Percentiles rank a stretch among this genome's conserved stretches.
Evolutionary conservation across 495 filamentous ascomycete species (phyloP).

Genomic region (Penicillium argentinense): DNA sequence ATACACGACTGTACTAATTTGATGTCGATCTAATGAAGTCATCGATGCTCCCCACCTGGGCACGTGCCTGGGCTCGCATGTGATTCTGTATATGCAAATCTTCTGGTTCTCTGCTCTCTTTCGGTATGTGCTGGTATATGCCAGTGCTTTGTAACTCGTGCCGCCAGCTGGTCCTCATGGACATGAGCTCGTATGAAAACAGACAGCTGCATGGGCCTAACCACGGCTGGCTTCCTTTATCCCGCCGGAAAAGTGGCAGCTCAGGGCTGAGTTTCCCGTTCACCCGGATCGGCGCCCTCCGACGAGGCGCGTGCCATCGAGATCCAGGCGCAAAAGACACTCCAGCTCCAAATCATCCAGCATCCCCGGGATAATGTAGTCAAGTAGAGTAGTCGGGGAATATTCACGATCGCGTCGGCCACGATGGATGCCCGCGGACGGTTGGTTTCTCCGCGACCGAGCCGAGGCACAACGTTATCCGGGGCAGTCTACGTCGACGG

Average conservation of each 20-base stretch:
- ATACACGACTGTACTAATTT: constrained; percentile 6
- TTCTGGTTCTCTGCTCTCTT: no score
- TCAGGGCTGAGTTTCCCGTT: constrained; percentile 23
- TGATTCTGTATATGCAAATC: background rate
- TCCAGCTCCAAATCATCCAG: background rate
- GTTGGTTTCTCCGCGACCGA: constrained; percentile 28
- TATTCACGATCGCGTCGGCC: no score
- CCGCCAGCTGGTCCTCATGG: no score
- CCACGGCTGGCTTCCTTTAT: constrained; percentile 10
- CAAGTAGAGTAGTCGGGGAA: no score
- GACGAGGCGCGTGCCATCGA: background rate
- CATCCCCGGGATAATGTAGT: no score
- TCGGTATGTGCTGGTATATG: no score
- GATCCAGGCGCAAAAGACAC: background rate
- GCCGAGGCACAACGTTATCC: constrained; percentile 29
- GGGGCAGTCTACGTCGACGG: constrained; percentile 13
- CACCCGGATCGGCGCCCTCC: constrained; percentile 22
- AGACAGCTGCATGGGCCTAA: background rate
- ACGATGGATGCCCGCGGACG: no score
- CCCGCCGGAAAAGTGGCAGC: constrained; percentile 21
- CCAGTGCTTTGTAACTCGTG: constrained; percentile 2
- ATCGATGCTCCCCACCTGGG: constrained; percentile 16
- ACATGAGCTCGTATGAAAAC: no score
- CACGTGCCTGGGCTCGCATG: background rate
- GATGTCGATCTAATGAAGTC: constrained; percentile 28